phyloP scores from a whole-genome alignment of 441 rosid genomes.

The Cnidoscolus chayamansa region DNA sequence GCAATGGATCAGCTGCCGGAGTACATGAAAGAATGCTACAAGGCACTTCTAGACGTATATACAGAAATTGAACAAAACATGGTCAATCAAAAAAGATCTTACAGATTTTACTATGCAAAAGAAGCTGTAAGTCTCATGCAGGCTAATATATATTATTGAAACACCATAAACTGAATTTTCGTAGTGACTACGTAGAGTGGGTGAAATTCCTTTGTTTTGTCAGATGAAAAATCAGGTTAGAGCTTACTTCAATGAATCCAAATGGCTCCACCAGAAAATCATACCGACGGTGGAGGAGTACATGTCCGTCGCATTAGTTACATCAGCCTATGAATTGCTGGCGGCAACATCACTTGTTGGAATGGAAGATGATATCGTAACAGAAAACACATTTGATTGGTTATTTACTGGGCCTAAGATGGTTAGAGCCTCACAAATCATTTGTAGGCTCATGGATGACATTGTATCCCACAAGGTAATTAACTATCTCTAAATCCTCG shows the following conservation, averaged over 20 bases:
- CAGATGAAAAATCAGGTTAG: conserved; percentile 16
- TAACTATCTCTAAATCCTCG: no score
- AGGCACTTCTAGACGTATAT: conserved; percentile 18
- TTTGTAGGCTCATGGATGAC: conserved; percentile 34
- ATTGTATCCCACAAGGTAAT: conserved; percentile 34
- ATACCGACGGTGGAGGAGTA: conserved; percentile 36
- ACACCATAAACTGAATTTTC: not conserved
- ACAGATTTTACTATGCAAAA: conserved; percentile 17
- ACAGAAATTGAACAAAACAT: conserved; percentile 23
- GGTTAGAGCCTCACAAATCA: conserved; percentile 22
- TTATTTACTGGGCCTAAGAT: conserved; percentile 28
- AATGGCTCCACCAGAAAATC: conserved; percentile 23
- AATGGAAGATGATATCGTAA: conserved; percentile 26
- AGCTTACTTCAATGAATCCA: conserved; percentile 27
- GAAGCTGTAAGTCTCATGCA: conserved; percentile 24
- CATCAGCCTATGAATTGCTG: conserved; percentile 17
- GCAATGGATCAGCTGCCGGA: conserved; percentile 28
- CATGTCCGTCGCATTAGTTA: conserved; percentile 14
- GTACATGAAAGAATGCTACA: conserved; percentile 29
- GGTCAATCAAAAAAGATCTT: conserved; percentile 13
- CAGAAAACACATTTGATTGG: conserved; percentile 36
- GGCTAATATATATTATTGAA: no score
- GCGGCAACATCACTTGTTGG: conserved; percentile 27
- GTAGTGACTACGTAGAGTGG: not conserved
- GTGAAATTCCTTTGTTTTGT: not conserved